Percentiles rank a stretch among this genome's conserved stretches.
Evolutionary conservation across 192 early-diverging fungal genomes (phyloP).

Genomic region (Coemansia pectinata): DNA sequence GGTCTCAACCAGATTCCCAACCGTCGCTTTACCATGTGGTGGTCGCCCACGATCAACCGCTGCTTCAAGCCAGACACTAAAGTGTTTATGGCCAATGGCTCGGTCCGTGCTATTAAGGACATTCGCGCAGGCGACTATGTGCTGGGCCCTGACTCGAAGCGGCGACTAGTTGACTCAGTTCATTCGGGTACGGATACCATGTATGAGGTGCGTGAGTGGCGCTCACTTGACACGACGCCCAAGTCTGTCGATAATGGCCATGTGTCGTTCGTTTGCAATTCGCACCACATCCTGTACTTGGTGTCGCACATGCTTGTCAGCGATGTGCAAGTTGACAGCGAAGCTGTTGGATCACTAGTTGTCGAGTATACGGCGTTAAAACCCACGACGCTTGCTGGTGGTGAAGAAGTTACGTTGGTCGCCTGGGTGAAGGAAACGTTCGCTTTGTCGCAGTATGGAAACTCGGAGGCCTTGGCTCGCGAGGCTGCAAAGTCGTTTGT

Average conservation of each 20-base stretch:
- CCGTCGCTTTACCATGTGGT: constrained; percentile 99
- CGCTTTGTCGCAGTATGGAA: not conserved
- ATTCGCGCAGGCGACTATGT: constrained; percentile 27
- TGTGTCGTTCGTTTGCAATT: constrained; percentile 22
- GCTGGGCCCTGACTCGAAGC: constrained; percentile 28
- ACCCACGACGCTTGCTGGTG: not conserved
- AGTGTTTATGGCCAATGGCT: constrained; percentile 60
- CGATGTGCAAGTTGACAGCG: not conserved
- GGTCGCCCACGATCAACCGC: constrained; percentile 98
- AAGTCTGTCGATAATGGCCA: too few species aligned
- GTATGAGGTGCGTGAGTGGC: constrained; percentile 26
- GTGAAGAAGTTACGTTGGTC: not conserved
- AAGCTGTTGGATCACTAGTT: not conserved
- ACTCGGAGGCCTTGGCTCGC: not conserved
- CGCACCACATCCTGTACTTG: constrained; percentile 30
- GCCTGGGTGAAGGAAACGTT: not conserved
- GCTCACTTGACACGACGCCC: not conserved
- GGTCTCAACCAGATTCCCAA: constrained; percentile 99
- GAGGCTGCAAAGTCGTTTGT: constrained; percentile 13
- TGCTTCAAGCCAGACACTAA: constrained; percentile 50
- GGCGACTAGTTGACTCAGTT: constrained; percentile 21
- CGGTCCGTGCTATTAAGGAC: constrained; percentile 10
- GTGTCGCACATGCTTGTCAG: not conserved
- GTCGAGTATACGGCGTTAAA: constrained; percentile 11
- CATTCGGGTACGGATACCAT: constrained; percentile 25